Conservation (phyloP, 371 early-diverging fungal species). For the Mucor circinelloides region DNA sequence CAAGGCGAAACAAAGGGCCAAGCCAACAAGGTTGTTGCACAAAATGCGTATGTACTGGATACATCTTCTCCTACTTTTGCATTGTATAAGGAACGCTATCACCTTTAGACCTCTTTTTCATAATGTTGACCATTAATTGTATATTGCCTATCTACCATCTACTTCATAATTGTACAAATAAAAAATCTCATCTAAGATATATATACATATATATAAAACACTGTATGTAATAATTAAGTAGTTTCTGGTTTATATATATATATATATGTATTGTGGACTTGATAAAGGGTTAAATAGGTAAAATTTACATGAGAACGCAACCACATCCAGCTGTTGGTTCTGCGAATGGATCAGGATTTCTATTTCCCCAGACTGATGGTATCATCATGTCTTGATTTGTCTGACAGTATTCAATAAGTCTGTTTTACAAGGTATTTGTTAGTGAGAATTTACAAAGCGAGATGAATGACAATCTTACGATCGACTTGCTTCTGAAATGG, state of each 20-base stretch:
- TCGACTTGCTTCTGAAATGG: slow-evolving; percentile 51
- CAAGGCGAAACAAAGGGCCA: neutral
- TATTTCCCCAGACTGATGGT: slow-evolving; percentile 48
- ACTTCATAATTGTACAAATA: neutral
- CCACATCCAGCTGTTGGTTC: slow-evolving; percentile 48
- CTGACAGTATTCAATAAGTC: slow-evolving; percentile 52
- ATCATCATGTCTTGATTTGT: slow-evolving; percentile 49
- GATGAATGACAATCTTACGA: slow-evolving; percentile 35
- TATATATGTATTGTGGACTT: neutral
- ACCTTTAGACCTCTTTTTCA: neutral
- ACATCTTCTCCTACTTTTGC: slow-evolving; percentile 20
- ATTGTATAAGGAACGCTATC: slow-evolving; percentile 18
- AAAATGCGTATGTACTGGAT: slow-evolving; percentile 14
- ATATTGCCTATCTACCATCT: neutral
- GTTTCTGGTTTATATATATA: neutral
- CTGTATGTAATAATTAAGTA: neutral
- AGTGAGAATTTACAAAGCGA: neutral
- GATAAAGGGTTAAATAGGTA: neutral
- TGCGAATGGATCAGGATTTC: slow-evolving; percentile 48
- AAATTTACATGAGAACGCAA: slow-evolving; percentile 39
- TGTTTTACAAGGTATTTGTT: slow-evolving; percentile 1
- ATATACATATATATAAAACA: neutral
- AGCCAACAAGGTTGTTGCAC: slow-evolving; percentile 4
- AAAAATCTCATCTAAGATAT: neutral
- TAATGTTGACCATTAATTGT: no score